Evolutionary conservation across 2,329 filamentous ascomycete species (phyloP).

Genomic region (Paradendryphiella salina): DNA sequence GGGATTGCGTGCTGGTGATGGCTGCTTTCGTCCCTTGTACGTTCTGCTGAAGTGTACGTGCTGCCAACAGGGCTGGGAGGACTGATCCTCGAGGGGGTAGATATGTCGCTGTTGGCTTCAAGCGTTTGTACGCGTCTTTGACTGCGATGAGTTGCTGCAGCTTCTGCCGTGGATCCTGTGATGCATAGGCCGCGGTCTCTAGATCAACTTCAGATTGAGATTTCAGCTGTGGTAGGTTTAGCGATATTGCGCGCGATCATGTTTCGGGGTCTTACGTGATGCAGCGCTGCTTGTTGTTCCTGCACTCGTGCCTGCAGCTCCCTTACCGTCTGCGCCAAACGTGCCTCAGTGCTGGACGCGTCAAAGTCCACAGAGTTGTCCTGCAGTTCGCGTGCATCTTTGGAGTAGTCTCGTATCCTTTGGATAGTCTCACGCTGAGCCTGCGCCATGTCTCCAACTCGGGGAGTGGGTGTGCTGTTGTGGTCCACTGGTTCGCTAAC

Average conservation of each 20-base stretch:
- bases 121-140: constrained; percentile 66
- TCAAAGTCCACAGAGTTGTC: constrained; percentile 45
- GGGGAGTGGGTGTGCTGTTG: constrained; percentile 3
- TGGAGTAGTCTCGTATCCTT: constrained; percentile 39
- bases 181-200: constrained; percentile 38
- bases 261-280: constrained; percentile 44
- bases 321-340: constrained; percentile 67
- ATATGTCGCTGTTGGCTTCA: constrained; percentile 65
- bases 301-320: constrained; percentile 63
- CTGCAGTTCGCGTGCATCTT: constrained; percentile 25
- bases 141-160: constrained; percentile 57
- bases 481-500: constrained; percentile 6
- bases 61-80: constrained; percentile 70
- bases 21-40: constrained; percentile 66
- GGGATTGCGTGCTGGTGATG: constrained; percentile 52
- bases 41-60: constrained; percentile 67
- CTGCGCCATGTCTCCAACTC: constrained; percentile 27
- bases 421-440: constrained; percentile 18
- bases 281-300: constrained; percentile 53
- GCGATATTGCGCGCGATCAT: background rate
- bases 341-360: constrained; percentile 53
- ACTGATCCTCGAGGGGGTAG: constrained; percentile 69
- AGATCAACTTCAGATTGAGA: constrained; percentile 32
- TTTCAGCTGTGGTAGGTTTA: constrained; percentile 51
- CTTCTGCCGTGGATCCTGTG: constrained; percentile 40